These are phyloP conservation scores for Corymbia maculata DNA, from an alignment of 345 rosid species.

Conservation along the genomic window DNA sequence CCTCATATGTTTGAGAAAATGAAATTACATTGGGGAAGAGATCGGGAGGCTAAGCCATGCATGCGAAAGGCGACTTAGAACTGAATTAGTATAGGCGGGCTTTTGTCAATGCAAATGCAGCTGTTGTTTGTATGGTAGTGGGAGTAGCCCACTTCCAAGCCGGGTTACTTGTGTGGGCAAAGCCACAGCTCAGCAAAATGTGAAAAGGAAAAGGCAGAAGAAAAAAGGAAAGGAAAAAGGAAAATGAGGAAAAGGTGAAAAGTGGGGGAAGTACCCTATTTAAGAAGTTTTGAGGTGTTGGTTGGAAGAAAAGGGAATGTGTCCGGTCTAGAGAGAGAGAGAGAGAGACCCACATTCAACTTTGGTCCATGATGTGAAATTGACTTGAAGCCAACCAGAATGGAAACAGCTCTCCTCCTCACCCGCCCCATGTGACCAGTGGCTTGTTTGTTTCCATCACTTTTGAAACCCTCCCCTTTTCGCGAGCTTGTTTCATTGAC, in stretches of 20 bases:
- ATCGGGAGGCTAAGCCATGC: background rate
- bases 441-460: slow-evolving; percentile 23
- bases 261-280: background rate
- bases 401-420: slow-evolving; percentile 20
- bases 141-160: background rate
- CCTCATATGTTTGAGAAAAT: background rate
- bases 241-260: background rate
- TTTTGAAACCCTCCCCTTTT: slow-evolving; percentile 1
- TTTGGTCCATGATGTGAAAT: slow-evolving; percentile 28
- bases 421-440: slow-evolving; percentile 36
- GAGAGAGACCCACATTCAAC: slow-evolving; percentile 17
- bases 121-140: background rate
- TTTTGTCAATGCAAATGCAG: background rate
- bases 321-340: background rate
- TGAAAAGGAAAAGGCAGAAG: background rate
- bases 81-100: background rate
- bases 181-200: background rate
- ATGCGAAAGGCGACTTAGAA: background rate
- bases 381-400: slow-evolving; percentile 25
- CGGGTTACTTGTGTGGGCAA: background rate
- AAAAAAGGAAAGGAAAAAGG: background rate
- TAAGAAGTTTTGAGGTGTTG: background rate
- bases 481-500: slow-evolving; percentile 6
- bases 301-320: background rate
- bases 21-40: background rate